Evolutionary conservation across 345 rosid genomes (phyloP).

Genomic region (Ailanthus altissimus): DNA sequence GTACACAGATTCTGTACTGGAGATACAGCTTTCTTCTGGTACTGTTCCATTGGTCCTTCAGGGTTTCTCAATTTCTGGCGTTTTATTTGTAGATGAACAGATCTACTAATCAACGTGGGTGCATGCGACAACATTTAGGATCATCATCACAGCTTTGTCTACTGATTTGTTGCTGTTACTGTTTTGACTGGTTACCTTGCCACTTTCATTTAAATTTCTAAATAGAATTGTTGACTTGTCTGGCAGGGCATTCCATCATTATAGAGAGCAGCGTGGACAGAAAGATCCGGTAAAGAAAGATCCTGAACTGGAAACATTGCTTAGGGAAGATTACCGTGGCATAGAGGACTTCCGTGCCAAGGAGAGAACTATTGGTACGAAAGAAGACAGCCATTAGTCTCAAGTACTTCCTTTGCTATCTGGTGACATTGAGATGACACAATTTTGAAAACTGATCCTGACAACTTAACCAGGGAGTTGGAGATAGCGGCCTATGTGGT

Average conservation of each 20-base stretch:
- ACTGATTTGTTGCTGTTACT: neutral
- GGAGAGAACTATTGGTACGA: constrained; percentile 35
- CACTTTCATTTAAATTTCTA: neutral
- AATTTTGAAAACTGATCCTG: constrained; percentile 44
- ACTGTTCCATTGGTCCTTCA: too few species aligned
- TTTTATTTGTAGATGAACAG: too few species aligned
- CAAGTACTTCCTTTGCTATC: neutral
- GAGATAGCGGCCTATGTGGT: constrained; percentile 19
- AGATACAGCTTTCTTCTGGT: too few species aligned
- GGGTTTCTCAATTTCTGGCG: too few species aligned
- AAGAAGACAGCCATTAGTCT: constrained; percentile 41
- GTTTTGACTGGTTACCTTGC: neutral
- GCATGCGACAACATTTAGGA: too few species aligned
- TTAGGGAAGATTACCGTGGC: constrained; percentile 62
- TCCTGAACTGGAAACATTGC: constrained; percentile 78
- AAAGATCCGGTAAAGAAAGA: constrained; percentile 60
- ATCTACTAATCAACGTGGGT: too few species aligned
- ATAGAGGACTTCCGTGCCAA: constrained; percentile 73
- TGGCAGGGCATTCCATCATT: constrained; percentile 97
- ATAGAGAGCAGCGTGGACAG: constrained; percentile 42
- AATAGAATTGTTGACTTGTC: neutral
- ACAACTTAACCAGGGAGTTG: constrained; percentile 20
- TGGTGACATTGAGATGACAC: constrained; percentile 14
- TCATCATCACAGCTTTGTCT: too few species aligned
- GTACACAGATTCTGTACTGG: too few species aligned